Conservation (phyloP, 129 eudicot species). For the Artemisia argyi region DNA sequence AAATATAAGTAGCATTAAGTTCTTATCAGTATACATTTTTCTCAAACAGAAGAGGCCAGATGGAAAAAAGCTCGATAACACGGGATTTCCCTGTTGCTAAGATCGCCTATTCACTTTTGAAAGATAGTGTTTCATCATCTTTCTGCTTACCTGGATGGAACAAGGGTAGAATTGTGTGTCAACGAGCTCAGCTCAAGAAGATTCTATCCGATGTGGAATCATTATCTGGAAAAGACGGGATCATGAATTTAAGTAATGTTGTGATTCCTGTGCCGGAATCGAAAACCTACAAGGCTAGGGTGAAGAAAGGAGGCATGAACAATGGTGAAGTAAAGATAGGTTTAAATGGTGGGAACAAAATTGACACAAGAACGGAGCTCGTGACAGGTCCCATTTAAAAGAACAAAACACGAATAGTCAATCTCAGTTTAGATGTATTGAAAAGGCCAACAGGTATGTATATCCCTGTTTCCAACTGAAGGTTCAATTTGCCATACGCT, state of each 20-base stretch:
- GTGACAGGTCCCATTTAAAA: slow-evolving; percentile 42
- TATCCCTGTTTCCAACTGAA: neutral
- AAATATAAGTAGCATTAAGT: neutral
- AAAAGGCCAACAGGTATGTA: slow-evolving; percentile 18
- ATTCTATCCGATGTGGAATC: slow-evolving; percentile 42
- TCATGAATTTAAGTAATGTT: slow-evolving; percentile 51
- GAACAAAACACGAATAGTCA: neutral
- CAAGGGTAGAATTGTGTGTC: slow-evolving; percentile 92
- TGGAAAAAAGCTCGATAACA: slow-evolving; percentile 85
- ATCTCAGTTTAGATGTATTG: slow-evolving; percentile 4
- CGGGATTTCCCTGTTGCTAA: slow-evolving; percentile 86
- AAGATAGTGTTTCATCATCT: slow-evolving; percentile 66
- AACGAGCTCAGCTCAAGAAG: slow-evolving; percentile 71
- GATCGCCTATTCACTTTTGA: slow-evolving; percentile 60
- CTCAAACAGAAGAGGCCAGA: slow-evolving; percentile 82
- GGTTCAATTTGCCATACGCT: slow-evolving; percentile 6
- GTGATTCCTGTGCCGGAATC: slow-evolving; percentile 45
- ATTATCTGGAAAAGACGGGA: slow-evolving; percentile 33
- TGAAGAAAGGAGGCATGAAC: slow-evolving; percentile 34
- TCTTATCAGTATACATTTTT: slow-evolving; percentile 18
- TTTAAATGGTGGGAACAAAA: slow-evolving; percentile 34
- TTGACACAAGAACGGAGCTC: slow-evolving; percentile 46
- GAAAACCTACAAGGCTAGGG: slow-evolving; percentile 29
- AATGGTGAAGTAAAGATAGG: slow-evolving; percentile 29
- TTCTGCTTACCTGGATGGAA: slow-evolving; percentile 92